These are phyloP conservation scores for Fusarium siculi DNA, from an alignment of 2,329 filamentous ascomycete species.

Conservation along the genomic window DNA sequence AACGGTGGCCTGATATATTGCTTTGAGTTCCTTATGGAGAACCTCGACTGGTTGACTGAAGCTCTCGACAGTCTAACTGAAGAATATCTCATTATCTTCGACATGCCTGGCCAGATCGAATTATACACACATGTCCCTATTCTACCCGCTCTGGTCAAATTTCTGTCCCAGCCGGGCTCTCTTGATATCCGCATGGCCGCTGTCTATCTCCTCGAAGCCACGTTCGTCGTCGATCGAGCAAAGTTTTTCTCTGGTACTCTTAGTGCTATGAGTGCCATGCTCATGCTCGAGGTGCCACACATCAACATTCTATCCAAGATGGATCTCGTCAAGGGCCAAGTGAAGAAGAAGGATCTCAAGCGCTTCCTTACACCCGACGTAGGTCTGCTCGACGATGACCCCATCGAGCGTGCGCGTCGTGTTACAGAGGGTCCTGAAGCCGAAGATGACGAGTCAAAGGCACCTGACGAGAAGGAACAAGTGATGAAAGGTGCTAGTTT, in stretches of 20 bases:
- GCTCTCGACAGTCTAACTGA: constrained; percentile 87
- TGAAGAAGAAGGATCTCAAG: constrained; percentile 88
- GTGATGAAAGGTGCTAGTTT: constrained; percentile 87
- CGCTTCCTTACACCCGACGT: constrained; percentile 90
- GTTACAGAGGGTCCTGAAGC: constrained; percentile 53
- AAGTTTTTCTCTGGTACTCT: constrained; percentile 98
- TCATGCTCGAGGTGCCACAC: constrained; percentile 97
- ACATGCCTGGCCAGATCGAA: constrained; percentile 99
- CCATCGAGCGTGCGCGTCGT: constrained; percentile 60
- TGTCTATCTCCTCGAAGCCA: constrained; percentile 93
- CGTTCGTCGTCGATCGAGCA: constrained; percentile 92
- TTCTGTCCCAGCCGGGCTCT: constrained; percentile 80
- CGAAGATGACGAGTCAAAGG: constrained; percentile 63
- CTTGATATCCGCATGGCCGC: constrained; percentile 94
- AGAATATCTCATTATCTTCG: constrained; percentile 96
- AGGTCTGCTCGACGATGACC: constrained; percentile 83
- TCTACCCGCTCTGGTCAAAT: constrained; percentile 83
- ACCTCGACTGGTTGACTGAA: constrained; percentile 90
- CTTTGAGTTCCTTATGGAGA: constrained; percentile 95
- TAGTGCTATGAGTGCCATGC: constrained; percentile 98
- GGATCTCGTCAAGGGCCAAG: constrained; percentile 92
- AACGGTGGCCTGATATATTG: constrained; percentile 96
- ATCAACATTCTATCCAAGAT: constrained; percentile 98
- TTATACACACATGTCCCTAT: constrained; percentile 97
- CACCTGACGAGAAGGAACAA: constrained; percentile 73